Evolutionary conservation across 139 green algal species (phyloP), one percentile per base, ranked within the genome.

Genomic region (Haematococcus lacustris): DNA sequence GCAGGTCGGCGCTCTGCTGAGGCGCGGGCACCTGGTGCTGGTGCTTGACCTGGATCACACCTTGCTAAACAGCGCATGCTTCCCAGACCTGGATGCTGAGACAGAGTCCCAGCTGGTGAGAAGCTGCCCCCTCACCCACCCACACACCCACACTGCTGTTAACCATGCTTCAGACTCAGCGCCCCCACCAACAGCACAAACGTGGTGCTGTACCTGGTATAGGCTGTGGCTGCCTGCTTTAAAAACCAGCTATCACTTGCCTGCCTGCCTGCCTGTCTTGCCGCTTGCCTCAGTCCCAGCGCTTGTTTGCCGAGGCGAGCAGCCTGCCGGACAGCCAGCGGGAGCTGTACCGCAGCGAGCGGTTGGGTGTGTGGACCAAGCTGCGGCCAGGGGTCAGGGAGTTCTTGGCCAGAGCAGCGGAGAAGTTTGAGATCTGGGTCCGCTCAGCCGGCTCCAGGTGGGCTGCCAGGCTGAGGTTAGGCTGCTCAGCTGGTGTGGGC

Each of bases 41-140:
- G 88, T 97, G 32, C 78, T 98, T 35, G 94, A 98, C 74, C 78
- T 98, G 69, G 94, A 98, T 80, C 92, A 96, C 80, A 97, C 91
- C 1, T 79, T 98, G 68, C 80, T 97, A 38, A 94, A 94, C 82
- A 94, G 86, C 38, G 81, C 68, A 1, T 73, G 80, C 38, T 79
- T 90, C 28, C 47, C 30, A 5, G 84, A 91, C 33, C 69, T 86
- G 34, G 73, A 75, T 13, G 34, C 41, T 0, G 73, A 78, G 3
- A 71, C 71, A 21, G 72, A 82, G 38, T 62, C 57, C 17, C 60
- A 69, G 38, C 83, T 88, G 60, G 61, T 77, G 38, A 65, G 59
- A n/a, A n/a, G n/a, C n/a, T n/a, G n/a, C n/a, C n/a, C n/a, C n/a
- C n/a, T n/a, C n/a, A n/a, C n/a, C n/a, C n/a, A n/a, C n/a, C n/a